These are phyloP conservation scores for Microthyrium microscopicum DNA, from an alignment of 2,329 filamentous ascomycete species.

Conservation along the genomic window DNA sequence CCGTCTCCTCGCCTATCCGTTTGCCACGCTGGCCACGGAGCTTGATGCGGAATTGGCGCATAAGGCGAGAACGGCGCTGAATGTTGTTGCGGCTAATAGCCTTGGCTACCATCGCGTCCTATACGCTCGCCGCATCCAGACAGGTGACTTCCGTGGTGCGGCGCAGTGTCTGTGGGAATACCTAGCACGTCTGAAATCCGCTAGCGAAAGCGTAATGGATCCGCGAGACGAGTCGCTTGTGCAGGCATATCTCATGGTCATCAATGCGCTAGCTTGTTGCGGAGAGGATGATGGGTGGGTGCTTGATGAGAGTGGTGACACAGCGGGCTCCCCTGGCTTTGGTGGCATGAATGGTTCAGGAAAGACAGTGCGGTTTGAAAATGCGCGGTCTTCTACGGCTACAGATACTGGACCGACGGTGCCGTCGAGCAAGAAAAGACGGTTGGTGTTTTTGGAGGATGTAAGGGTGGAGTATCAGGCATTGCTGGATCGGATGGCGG, in stretches of 20 bases:
- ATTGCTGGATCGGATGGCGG: constrained; percentile 74
- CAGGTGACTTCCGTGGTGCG: constrained; percentile 71
- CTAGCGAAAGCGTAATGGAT: constrained; percentile 22
- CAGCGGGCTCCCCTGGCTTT: constrained; percentile 13
- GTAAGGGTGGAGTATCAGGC: constrained; percentile 77
- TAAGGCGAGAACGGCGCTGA: constrained; percentile 40
- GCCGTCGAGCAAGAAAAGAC: constrained; percentile 40
- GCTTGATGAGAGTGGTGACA: constrained; percentile 31
- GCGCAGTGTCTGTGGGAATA: constrained; percentile 40
- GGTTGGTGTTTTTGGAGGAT: constrained; percentile 71
- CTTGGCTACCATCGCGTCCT: constrained; percentile 75
- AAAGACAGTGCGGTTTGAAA: too few species aligned
- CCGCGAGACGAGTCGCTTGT: constrained; percentile 40
- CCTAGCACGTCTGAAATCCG: constrained; percentile 32
- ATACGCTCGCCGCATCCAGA: constrained; percentile 76
- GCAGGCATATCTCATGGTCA: constrained; percentile 71
- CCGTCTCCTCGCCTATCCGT: constrained; percentile 53
- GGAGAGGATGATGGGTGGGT: constrained; percentile 71
- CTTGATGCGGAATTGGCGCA: constrained; percentile 65
- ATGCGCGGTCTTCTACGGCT: constrained; percentile 3
- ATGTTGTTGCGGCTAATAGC: constrained; percentile 35
- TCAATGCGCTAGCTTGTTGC: constrained; percentile 83
- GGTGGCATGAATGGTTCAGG: constrained; percentile 1
- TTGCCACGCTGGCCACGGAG: constrained; percentile 57
- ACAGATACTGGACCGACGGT: constrained; percentile 6